Evolutionary conservation across 2,329 filamentous ascomycete genomes (phyloP), one percentile per base, ranked within the genome.

Genomic region (Penicillium aurantiogriseum): DNA sequence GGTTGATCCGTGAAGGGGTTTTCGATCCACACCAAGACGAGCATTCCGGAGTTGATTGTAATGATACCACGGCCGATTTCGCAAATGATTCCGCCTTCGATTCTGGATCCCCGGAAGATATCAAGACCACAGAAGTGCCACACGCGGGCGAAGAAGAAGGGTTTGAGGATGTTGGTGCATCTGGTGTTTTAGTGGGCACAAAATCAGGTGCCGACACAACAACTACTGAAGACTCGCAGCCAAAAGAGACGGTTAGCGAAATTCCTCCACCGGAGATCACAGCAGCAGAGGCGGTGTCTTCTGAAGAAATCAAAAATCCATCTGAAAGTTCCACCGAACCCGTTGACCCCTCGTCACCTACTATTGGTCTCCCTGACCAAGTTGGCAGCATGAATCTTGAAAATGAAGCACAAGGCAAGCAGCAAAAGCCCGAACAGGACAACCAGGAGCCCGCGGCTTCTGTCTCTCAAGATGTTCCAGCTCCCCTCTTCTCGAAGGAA

Each of bases 121-220:
- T 85, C 50, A 89, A 89, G 52, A 83, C 81, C 46, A 80, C 92
- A 1, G 90, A 93, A 64, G 85, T 93, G 15, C 89, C 88, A 51
- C 95, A 94, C 67, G 86, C 85, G 17, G 88, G 89, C 13, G 91
- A 96, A 63, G 90, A 94, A 62, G 94, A 97, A 70, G 91, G 90
- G 1, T 97, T 97, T 69, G 94, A 99, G 72, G 92, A 96, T 74
- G 92, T 97, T 10, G 80, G 80, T 45, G 80, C 81, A 25, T 83
- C 84, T 45, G 88, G 86, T 31, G 88, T 91, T 58, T 83, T 91
- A 66, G 85, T 85, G 19, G 89, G 92, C 60, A 88, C 90, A 50
- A 85, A 83, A 2, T 85, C 89, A 57, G 15, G 33, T n/a, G 82
- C 87, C 63, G 86, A 86, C 70, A 80, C 78, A 56, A 71, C 76